Conservation (phyloP, 73 alveolate genomes). For the Tetrahymena malaccensis region DNA sequence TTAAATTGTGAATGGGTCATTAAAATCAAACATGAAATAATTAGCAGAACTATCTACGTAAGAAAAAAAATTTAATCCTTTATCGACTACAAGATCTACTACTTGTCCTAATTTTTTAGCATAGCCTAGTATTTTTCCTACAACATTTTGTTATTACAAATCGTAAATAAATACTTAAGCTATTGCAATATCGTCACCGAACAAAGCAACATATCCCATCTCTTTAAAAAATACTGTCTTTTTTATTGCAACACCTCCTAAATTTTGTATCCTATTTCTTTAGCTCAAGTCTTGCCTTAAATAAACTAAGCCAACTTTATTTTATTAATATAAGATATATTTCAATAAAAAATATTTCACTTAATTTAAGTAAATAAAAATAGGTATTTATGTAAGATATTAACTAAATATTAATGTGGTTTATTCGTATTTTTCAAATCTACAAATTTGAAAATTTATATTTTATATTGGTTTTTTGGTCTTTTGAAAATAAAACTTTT, state of each 20-base stretch:
- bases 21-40: neutral
- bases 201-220: neutral
- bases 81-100: neutral
- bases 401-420: too few species aligned
- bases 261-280: neutral
- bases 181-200: neutral
- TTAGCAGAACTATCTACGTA: neutral
- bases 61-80: neutral
- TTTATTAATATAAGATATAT: too few species aligned
- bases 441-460: too few species aligned
- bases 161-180: neutral
- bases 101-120: neutral
- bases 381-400: too few species aligned
- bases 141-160: neutral
- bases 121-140: neutral
- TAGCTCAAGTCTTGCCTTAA: neutral
- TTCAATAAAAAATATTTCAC: too few species aligned
- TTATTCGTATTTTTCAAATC: too few species aligned
- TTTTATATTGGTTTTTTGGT: too few species aligned
- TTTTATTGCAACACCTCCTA: neutral
- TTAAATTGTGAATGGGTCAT: neutral
- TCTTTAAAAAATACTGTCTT: neutral
- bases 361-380: too few species aligned
- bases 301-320: neutral
- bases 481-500: too few species aligned